Evolutionary conservation across 192 early-diverging fungal genomes (phyloP).

Genomic region (Linnemannia schmuckeri): DNA sequence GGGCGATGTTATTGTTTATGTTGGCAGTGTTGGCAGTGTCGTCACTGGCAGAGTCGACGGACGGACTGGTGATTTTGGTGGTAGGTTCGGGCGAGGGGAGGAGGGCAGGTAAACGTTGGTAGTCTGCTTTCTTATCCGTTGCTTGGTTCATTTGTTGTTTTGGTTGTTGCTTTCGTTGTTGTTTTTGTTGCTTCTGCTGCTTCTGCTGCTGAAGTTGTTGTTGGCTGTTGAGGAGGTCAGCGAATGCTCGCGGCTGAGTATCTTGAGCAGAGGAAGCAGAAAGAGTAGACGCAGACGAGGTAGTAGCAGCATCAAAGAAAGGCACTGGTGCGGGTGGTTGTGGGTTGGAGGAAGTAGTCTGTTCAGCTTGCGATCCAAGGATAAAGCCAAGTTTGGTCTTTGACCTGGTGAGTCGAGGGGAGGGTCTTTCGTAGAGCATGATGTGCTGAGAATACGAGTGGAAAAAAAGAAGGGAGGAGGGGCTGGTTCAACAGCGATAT

Average conservation of each 20-base stretch:
- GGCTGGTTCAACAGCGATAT: neutral
- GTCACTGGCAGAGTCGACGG: neutral
- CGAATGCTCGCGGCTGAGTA: neutral
- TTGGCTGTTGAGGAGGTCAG: neutral
- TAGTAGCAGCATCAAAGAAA: neutral
- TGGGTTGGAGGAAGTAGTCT: neutral
- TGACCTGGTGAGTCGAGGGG: neutral
- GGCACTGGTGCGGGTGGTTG: neutral
- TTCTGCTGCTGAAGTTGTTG: neutral
- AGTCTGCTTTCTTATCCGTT: neutral
- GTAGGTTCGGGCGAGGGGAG: neutral
- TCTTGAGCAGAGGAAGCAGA: neutral
- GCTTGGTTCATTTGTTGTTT: neutral
- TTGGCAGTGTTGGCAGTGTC: conserved; percentile 5
- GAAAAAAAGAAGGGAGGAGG: neutral
- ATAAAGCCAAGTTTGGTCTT: neutral
- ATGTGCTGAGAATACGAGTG: neutral
- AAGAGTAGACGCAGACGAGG: neutral
- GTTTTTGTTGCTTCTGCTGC: neutral
- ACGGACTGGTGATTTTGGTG: neutral
- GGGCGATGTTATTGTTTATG: neutral
- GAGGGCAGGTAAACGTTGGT: neutral
- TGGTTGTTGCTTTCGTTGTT: neutral
- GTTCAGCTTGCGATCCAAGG: neutral
- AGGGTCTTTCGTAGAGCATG: neutral